Conservation (phyloP, 1,139 yeast genomes). For the Protomyces arabidopsidicola region DNA sequence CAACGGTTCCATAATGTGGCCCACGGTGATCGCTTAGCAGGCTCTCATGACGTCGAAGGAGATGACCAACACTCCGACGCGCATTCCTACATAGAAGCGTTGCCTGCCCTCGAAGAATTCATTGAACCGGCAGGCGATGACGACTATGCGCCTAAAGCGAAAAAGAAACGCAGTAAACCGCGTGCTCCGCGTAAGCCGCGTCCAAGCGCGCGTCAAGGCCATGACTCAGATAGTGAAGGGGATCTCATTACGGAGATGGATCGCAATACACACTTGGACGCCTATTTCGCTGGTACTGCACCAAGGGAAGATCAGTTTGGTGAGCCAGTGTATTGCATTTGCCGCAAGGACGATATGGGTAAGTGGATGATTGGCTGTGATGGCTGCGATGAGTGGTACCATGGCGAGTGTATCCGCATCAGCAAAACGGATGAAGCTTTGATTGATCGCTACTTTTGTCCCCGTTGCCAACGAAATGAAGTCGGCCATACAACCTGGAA, state of each 20-base stretch:
- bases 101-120: not conserved
- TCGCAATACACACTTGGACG: not conserved
- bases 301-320: constrained; percentile 18
- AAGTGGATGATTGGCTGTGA: constrained; percentile 86
- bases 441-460: constrained; percentile 66
- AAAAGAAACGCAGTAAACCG: constrained; percentile 13
- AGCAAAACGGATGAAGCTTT: constrained; percentile 52
- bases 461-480: constrained; percentile 60
- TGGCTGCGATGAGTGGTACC: constrained; percentile 95
- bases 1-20: not conserved
- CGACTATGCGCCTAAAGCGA: constrained; percentile 20
- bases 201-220: not conserved
- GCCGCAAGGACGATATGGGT: constrained; percentile 74
- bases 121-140: constrained; percentile 12
- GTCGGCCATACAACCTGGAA: constrained; percentile 54
- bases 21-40: not conserved
- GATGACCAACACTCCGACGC: not conserved
- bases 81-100: not conserved
- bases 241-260: not conserved
- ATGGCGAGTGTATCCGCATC: constrained; percentile 69
- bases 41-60: not conserved
- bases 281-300: constrained; percentile 6
- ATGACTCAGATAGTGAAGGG: not conserved
- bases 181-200: constrained; percentile 2
- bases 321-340: constrained; percentile 70